Conservation (phyloP, 2,329 filamentous ascomycete genomes). For the Drechslerella stenobrocha region DNA sequence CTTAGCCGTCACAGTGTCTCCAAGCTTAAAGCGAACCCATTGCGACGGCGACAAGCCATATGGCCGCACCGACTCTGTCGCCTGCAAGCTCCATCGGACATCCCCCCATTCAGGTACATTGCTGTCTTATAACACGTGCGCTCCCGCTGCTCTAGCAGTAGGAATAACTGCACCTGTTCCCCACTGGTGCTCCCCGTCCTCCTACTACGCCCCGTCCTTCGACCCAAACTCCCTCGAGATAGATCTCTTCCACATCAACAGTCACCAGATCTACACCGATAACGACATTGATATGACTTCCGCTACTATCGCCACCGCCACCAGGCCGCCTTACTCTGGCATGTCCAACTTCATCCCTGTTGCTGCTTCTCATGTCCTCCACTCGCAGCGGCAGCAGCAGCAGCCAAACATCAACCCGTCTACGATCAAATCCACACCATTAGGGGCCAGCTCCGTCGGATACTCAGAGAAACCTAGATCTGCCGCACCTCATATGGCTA, state of each 20-base stretch:
- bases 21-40: conserved; percentile 49
- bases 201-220: conserved; percentile 5
- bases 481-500: conserved; percentile 7
- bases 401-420: background rate
- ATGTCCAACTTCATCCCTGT: conserved; percentile 36
- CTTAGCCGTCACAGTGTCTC: conserved; percentile 46
- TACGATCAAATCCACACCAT: conserved; percentile 3
- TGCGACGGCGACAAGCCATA: conserved; percentile 48
- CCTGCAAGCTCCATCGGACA: conserved; percentile 40
- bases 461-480: conserved; percentile 30
- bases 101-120: background rate
- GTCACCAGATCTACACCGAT: background rate
- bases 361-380: conserved; percentile 33
- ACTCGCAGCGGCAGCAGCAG: conserved; percentile 24
- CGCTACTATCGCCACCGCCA: conserved; percentile 5
- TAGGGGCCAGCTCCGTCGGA: background rate
- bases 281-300: conserved; percentile 26
- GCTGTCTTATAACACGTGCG: conserved; percentile 17
- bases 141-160: conserved; percentile 16
- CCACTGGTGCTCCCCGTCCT: conserved; percentile 2
- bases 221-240: background rate
- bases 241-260: background rate
- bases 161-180: conserved; percentile 14
- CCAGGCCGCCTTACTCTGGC: conserved; percentile 8
- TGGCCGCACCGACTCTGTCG: conserved; percentile 36